A percentile compares a stretch with the other conserved stretches of the same genome.
These are phyloP conservation scores for Fusarium annulatum DNA, from an alignment of 2,329 filamentous ascomycete species.

Conservation along the genomic window DNA sequence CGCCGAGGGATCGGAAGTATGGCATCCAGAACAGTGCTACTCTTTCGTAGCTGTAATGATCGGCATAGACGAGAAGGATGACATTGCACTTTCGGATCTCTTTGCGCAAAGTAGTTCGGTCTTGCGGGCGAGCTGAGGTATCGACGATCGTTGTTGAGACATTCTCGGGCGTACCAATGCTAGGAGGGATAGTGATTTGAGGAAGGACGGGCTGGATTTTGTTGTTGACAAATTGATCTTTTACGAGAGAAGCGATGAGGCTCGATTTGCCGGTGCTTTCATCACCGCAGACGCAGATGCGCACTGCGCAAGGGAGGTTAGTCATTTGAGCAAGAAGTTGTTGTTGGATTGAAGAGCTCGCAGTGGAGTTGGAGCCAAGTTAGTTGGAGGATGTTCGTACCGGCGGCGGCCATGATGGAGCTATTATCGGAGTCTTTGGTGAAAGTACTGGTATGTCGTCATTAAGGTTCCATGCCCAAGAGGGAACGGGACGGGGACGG, in stretches of 20 bases:
- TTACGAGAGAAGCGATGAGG: constrained; percentile 93
- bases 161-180: constrained; percentile 92
- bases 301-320: constrained; percentile 62
- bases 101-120: constrained; percentile 88
- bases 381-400: constrained; percentile 31
- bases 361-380: not conserved
- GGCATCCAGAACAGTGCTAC: constrained; percentile 99
- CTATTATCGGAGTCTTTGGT: constrained; percentile 26
- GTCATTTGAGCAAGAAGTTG: constrained; percentile 5
- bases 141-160: constrained; percentile 98
- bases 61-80: constrained; percentile 95
- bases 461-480: constrained; percentile 36
- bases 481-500: constrained; percentile 1
- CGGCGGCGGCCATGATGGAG: constrained; percentile 43
- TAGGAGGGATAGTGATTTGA: constrained; percentile 93
- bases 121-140: constrained; percentile 93
- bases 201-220: constrained; percentile 96
- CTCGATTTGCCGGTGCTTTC: constrained; percentile 95
- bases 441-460: constrained; percentile 24
- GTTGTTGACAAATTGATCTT: constrained; percentile 94
- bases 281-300: constrained; percentile 96
- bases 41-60: constrained; percentile 98
- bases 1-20: constrained; percentile 96
- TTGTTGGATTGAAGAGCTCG: not conserved
- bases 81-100: constrained; percentile 98